Percentiles rank a stretch among this genome's conserved stretches.
These are phyloP conservation scores for Capillidium heterosporum DNA, from an alignment of 371 early-diverging fungal genomes.

Conservation along the genomic window DNA sequence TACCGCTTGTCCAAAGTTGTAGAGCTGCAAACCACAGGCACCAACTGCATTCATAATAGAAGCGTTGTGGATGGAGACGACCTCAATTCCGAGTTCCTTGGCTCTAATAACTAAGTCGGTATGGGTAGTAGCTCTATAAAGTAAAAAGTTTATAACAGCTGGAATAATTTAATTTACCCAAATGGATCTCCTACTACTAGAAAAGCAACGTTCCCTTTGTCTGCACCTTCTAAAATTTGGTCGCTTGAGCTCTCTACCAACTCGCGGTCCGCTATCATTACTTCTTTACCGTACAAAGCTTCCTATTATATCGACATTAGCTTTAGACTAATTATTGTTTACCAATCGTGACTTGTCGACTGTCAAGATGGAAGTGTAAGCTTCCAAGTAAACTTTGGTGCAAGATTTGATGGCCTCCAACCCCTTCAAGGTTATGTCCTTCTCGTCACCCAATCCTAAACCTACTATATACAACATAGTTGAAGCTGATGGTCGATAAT, in stretches of 20 bases:
- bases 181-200: constrained; percentile 99
- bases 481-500: no score
- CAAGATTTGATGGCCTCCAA: constrained; percentile 79
- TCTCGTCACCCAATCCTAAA: constrained; percentile 92
- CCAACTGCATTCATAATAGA: constrained; percentile 98
- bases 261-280: constrained; percentile 86
- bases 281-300: constrained; percentile 65
- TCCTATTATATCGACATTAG: constrained; percentile 27
- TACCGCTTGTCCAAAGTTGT: constrained; percentile 97
- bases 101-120: constrained; percentile 94
- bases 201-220: constrained; percentile 78
- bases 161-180: constrained; percentile 29
- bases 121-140: constrained; percentile 92
- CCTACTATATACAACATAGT: constrained; percentile 85
- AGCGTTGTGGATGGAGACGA: constrained; percentile 92
- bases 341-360: constrained; percentile 66
- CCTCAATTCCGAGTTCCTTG: constrained; percentile 64
- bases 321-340: constrained; percentile 3
- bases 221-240: constrained; percentile 74
- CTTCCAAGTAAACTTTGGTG: constrained; percentile 90
- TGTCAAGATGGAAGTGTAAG: constrained; percentile 94
- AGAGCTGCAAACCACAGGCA: constrained; percentile 94
- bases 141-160: background rate
- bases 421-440: constrained; percentile 90
- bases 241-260: constrained; percentile 91